Conservation (phyloP, 805 yeast genomes). For the Naumovozyma dairenensis region DNA sequence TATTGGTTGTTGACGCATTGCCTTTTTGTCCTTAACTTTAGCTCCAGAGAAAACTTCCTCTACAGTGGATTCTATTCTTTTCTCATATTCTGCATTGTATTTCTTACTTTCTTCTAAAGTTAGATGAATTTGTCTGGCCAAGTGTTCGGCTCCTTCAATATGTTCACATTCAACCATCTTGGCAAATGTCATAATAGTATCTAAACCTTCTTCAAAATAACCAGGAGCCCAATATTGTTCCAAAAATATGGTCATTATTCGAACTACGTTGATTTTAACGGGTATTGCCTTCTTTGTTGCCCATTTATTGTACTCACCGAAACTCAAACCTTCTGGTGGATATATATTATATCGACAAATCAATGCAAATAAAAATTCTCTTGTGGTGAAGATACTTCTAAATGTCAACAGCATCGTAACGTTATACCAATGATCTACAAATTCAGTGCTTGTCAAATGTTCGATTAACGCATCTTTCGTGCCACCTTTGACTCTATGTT, state of each 20-base stretch:
- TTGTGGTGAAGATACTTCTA: conserved; percentile 58
- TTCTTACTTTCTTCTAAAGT: conserved; percentile 17
- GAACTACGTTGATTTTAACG: conserved; percentile 51
- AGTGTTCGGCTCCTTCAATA: conserved; percentile 33
- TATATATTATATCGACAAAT: conserved; percentile 55
- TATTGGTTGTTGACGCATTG: too few relatives aligned
- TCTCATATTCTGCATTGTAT: too few relatives aligned
- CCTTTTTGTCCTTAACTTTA: too few relatives aligned
- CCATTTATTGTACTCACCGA: conserved; percentile 73
- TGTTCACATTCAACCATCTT: conserved; percentile 30
- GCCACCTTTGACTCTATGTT: conserved; percentile 73
- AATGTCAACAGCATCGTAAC: conserved; percentile 61
- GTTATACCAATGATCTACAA: conserved; percentile 49
- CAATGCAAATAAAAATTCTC: conserved; percentile 46
- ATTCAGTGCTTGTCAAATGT: conserved; percentile 64
- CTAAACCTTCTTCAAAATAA: conserved; percentile 38
- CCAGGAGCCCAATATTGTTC: conserved; percentile 59
- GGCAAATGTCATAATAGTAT: conserved; percentile 28
- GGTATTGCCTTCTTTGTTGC: conserved; percentile 55
- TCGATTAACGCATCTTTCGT: conserved; percentile 66
- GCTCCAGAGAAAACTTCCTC: too few relatives aligned
- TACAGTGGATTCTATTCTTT: too few relatives aligned
- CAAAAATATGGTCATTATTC: conserved; percentile 52
- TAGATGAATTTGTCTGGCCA: conserved; percentile 28
- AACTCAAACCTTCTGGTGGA: conserved; percentile 83